Evolutionary conservation across 1,284 basidiomycete species (phyloP).

Genomic region (Cutaneotrichosporon sp.): DNA sequence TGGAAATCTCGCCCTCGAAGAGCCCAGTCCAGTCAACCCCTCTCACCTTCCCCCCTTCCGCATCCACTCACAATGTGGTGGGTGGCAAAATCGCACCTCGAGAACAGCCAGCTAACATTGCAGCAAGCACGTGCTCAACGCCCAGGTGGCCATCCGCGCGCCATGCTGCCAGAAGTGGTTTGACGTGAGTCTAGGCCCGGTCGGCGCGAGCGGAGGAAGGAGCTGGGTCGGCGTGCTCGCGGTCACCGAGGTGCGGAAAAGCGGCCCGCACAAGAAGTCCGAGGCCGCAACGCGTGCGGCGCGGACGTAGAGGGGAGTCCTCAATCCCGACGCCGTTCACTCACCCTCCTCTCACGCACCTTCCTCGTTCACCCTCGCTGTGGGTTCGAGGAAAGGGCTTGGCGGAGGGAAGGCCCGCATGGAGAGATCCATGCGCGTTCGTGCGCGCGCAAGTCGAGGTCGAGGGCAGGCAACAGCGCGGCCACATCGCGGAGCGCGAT

Average conservation of each 20-base stretch:
- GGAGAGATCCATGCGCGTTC: background rate
- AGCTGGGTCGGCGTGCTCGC: too few species aligned
- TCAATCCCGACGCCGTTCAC: background rate
- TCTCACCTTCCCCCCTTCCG: too few species aligned
- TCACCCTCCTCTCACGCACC: background rate
- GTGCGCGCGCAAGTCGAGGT: too few species aligned
- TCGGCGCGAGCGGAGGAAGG: too few species aligned
- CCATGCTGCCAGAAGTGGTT: conserved; percentile 95
- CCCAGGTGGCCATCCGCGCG: conserved; percentile 88
- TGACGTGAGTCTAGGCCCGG: conserved; percentile 59
- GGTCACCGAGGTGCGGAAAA: background rate
- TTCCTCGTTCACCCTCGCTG: background rate
- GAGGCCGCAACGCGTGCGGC: background rate
- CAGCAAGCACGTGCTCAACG: conserved; percentile 91
- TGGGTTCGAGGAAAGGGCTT: background rate
- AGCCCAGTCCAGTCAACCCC: background rate
- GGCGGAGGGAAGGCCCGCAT: background rate
- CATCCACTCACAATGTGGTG: conserved; percentile 8
- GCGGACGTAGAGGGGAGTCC: background rate
- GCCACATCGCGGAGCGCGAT: too few species aligned
- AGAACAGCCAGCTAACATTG: background rate
- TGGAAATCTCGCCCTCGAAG: background rate
- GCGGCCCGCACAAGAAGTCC: background rate
- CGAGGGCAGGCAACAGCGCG: too few species aligned
- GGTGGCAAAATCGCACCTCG: background rate